Conservation (phyloP, 139 green algal genomes). For the Ostreobium quekettii region DNA sequence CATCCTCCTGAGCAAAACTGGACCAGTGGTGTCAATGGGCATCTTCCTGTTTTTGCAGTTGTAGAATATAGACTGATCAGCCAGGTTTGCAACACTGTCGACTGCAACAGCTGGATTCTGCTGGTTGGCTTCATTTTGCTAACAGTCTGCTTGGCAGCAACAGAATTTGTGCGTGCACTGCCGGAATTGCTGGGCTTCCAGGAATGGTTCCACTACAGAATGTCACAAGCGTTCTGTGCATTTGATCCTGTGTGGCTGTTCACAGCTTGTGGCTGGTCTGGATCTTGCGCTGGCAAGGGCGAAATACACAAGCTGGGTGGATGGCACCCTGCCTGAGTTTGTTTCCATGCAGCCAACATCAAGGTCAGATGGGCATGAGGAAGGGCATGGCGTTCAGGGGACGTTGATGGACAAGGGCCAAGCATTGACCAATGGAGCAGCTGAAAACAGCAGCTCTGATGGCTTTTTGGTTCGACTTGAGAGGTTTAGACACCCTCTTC, state of each 20-base stretch:
- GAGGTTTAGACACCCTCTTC: constrained; percentile 7
- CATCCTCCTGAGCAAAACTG: too few species aligned
- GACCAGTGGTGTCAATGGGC: too few species aligned
- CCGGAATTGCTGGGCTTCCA: neutral
- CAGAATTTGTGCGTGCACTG: too few species aligned
- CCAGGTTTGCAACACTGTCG: neutral
- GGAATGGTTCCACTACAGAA: neutral
- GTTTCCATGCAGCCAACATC: too few species aligned
- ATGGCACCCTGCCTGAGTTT: constrained; percentile 27
- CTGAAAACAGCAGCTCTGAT: constrained; percentile 3
- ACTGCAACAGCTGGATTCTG: neutral
- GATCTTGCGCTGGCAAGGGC: constrained; percentile 45
- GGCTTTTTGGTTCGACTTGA: constrained; percentile 1
- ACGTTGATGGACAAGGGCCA: neutral
- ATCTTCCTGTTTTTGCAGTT: too few species aligned
- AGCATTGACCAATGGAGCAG: too few species aligned
- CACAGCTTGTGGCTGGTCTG: constrained; percentile 48
- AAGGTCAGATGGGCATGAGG: too few species aligned
- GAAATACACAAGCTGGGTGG: constrained; percentile 61
- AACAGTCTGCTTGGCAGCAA: too few species aligned
- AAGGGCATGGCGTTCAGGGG: neutral
- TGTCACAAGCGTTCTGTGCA: neutral
- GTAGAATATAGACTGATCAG: too few species aligned
- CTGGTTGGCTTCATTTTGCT: neutral
- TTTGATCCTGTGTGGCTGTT: neutral